Percentiles rank a stretch among this genome's conserved stretches.
Evolutionary conservation across 306 rosid species (phyloP).

Genomic region (Begonia loranthoides): DNA sequence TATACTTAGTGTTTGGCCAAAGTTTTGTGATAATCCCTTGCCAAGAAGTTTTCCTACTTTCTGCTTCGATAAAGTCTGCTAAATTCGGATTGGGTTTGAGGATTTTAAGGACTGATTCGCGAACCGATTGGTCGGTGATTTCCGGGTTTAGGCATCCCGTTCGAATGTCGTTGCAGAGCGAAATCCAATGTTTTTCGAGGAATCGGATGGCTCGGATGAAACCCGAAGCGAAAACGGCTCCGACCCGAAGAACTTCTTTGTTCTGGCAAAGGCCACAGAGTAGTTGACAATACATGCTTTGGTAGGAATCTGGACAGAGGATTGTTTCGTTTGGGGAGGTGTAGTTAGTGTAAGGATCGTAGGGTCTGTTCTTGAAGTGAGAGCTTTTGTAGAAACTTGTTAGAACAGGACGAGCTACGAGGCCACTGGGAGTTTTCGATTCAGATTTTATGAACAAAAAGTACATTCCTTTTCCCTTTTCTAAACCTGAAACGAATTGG

Average conservation of each 20-base stretch:
- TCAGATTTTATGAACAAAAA: conserved; percentile 10
- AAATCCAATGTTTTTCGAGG: conserved; percentile 11
- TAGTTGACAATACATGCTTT: conserved; percentile 13
- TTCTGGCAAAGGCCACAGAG: conserved; percentile 9
- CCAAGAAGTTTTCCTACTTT: conserved; percentile 4
- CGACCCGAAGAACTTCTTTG: conserved; percentile 9
- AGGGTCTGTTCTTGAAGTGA: conserved; percentile 10
- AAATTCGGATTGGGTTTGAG: conserved; percentile 3
- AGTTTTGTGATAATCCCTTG: conserved; percentile 7
- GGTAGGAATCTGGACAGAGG: conserved; percentile 12
- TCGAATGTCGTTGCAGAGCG: conserved; percentile 9
- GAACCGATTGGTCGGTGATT: conserved; percentile 8
- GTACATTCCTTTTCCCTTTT: conserved; percentile 13
- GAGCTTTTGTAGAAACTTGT: conserved; percentile 14
- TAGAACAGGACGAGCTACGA: conserved; percentile 11
- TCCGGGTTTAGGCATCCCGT: conserved; percentile 3
- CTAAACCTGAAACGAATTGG: conserved; percentile 7
- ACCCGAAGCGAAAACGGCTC: conserved; percentile 14
- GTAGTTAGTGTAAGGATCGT: conserved; percentile 15
- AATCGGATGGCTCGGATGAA: conserved; percentile 15
- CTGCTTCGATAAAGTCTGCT: background rate
- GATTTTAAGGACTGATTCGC: conserved; percentile 2
- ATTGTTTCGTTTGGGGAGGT: conserved; percentile 14
- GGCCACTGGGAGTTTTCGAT: conserved; percentile 10
- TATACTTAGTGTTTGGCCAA: conserved; percentile 12